These are phyloP conservation scores for Diaporthe australafricana DNA, from an alignment of 2,329 filamentous ascomycete genomes.

Conservation along the genomic window DNA sequence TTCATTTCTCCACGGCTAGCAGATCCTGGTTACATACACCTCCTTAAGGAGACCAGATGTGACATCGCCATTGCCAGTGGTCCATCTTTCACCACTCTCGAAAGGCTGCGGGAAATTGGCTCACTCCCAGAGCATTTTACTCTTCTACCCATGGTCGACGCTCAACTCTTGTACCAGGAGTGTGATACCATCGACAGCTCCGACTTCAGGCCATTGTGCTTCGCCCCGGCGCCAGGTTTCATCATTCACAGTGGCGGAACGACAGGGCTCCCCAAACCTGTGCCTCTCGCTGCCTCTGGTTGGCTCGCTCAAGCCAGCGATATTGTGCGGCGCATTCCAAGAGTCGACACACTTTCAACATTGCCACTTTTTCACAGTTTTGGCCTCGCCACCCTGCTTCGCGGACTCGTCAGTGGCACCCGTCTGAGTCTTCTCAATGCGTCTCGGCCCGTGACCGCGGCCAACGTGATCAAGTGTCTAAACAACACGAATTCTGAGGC, in stretches of 20 bases:
- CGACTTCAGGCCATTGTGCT: background rate
- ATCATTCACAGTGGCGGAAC: constrained; percentile 30
- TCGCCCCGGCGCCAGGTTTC: background rate
- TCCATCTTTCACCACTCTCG: background rate
- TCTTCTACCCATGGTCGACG: constrained; percentile 10
- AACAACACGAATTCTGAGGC: background rate
- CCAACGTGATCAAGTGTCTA: background rate
- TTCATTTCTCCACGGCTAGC: constrained; percentile 27
- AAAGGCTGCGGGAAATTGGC: background rate
- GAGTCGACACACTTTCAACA: constrained; percentile 17
- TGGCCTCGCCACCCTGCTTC: constrained; percentile 27
- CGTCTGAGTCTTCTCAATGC: constrained; percentile 18
- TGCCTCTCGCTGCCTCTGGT: constrained; percentile 13
- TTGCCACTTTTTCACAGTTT: constrained; percentile 26
- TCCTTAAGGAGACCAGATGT: constrained; percentile 22
- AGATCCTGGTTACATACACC: constrained; percentile 11
- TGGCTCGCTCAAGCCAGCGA: constrained; percentile 26
- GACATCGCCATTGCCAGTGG: constrained; percentile 24
- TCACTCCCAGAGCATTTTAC: background rate
- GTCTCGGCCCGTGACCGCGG: constrained; percentile 11
- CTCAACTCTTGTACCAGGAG: background rate
- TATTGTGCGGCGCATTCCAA: constrained; percentile 20
- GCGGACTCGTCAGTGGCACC: constrained; percentile 23
- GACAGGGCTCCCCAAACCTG: constrained; percentile 28
- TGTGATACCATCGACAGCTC: background rate